These are phyloP conservation scores for Graphium sp. DNA, from an alignment of 2,329 filamentous ascomycete genomes.

Conservation along the genomic window DNA sequence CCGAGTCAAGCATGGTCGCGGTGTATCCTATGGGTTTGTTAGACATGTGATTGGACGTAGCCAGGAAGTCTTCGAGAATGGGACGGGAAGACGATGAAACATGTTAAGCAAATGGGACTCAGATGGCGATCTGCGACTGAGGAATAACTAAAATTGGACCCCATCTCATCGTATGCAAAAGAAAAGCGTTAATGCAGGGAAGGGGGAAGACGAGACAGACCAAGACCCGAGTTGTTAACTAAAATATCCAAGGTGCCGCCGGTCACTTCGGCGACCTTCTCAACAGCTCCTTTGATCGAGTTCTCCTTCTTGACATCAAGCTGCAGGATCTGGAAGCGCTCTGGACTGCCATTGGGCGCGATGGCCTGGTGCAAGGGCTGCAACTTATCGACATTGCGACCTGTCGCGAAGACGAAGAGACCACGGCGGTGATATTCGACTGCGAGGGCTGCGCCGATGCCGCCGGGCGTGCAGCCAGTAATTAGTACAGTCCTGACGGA, in stretches of 20 bases:
- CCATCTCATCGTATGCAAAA: too few relatives aligned
- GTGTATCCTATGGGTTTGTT: constrained; percentile 7
- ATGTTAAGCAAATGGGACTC: background rate
- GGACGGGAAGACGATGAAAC: too few relatives aligned
- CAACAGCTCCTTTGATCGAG: constrained; percentile 15
- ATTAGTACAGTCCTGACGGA: too few relatives aligned
- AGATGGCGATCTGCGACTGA: constrained; percentile 15
- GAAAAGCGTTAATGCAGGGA: constrained; percentile 5
- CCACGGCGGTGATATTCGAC: constrained; percentile 18
- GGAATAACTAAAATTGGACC: too few relatives aligned
- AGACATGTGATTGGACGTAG: background rate
- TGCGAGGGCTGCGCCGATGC: constrained; percentile 21
- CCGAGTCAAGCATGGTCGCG: constrained; percentile 9
- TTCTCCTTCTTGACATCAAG: constrained; percentile 20
- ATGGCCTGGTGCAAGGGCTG: constrained; percentile 15
- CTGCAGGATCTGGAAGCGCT: constrained; percentile 17
- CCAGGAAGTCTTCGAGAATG: too few relatives aligned
- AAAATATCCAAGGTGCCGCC: constrained; percentile 22
- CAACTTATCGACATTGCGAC: constrained; percentile 16
- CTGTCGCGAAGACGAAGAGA: constrained; percentile 21
- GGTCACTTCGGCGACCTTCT: constrained; percentile 14
- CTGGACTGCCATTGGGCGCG: too few relatives aligned
- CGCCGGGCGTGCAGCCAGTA: constrained; percentile 20
- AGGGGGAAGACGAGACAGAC: constrained; percentile 5
- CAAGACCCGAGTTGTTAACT: constrained; percentile 23